Evolutionary conservation across 2,329 filamentous ascomycete genomes (phyloP).

Genomic region (Aureobasidium subglaciale): DNA sequence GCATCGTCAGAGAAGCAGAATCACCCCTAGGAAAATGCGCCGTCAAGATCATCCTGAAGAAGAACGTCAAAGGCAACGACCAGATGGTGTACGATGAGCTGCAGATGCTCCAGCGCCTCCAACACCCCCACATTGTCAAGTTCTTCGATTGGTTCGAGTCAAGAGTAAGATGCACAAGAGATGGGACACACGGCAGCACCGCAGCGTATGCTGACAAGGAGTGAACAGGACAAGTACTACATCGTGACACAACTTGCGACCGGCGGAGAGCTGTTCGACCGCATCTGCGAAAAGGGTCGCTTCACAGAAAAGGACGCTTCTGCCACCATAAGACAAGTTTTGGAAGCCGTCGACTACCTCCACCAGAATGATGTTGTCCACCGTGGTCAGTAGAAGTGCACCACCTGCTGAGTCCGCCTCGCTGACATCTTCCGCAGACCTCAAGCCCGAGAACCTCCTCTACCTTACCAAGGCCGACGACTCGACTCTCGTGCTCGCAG

Average conservation of each 20-base stretch:
- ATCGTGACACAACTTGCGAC: conserved; percentile 96
- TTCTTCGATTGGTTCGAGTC: conserved; percentile 99
- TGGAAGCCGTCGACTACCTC: conserved; percentile 88
- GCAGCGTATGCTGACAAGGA: background rate
- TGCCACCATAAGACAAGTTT: conserved; percentile 88
- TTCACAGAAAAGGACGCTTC: conserved; percentile 98
- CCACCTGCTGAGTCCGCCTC: background rate
- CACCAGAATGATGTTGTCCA: conserved; percentile 94
- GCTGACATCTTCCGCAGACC: conserved; percentile 51
- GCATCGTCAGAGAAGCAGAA: conserved; percentile 93
- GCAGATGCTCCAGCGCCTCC: conserved; percentile 80
- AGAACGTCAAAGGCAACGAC: conserved; percentile 97
- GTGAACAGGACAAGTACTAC: conserved; percentile 94
- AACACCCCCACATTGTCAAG: conserved; percentile 91
- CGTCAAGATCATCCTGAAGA: conserved; percentile 98
- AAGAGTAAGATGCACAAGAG: conserved; percentile 52
- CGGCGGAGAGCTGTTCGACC: conserved; percentile 92
- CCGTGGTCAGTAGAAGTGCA: conserved; percentile 54
- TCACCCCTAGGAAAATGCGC: conserved; percentile 79
- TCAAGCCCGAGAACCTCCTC: conserved; percentile 95
- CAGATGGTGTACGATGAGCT: conserved; percentile 98
- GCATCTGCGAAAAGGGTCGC: conserved; percentile 95
- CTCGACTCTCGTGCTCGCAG: conserved; percentile 85
- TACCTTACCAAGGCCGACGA: conserved; percentile 73
- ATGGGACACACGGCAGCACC: background rate